Evolutionary conservation across 805 yeast species (phyloP).

Genomic region (Jamesozyma hellenica): DNA sequence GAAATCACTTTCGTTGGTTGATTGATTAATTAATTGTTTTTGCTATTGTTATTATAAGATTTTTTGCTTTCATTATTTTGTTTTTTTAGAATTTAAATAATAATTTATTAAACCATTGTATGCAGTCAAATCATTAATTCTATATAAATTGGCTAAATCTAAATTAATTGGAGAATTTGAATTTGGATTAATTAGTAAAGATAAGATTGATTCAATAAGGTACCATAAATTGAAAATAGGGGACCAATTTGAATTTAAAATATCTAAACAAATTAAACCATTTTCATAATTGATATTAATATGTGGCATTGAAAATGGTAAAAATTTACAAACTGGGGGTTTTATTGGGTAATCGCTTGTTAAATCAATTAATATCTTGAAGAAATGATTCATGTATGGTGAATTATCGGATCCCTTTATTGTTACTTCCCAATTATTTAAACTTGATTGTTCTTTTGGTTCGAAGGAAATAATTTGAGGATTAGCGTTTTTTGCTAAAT

Average conservation of each 20-base stretch:
- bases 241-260: slow-evolving; percentile 50
- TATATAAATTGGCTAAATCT: slow-evolving; percentile 53
- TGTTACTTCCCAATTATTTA: slow-evolving; percentile 43
- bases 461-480: slow-evolving; percentile 30
- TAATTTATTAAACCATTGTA: slow-evolving; percentile 35
- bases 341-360: slow-evolving; percentile 43
- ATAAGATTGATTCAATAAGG: slow-evolving; percentile 45
- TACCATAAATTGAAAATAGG: slow-evolving; percentile 63
- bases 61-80: no score
- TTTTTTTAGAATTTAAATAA: slow-evolving; percentile 16
- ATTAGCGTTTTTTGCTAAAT: not conserved
- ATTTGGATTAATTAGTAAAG: slow-evolving; percentile 54
- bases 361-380: slow-evolving; percentile 40
- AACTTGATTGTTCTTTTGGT: slow-evolving; percentile 37
- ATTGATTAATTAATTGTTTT: no score
- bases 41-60: no score
- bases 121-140: slow-evolving; percentile 38
- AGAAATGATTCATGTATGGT: slow-evolving; percentile 39
- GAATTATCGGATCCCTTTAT: slow-evolving; percentile 45
- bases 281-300: slow-evolving; percentile 41
- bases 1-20: no score
- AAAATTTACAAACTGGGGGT: slow-evolving; percentile 49
- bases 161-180: slow-evolving; percentile 64
- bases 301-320: slow-evolving; percentile 33
- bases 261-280: slow-evolving; percentile 66